Base-by-base conservation (phyloP, 2,329 filamentous ascomycete genomes). In the Fusarium chaquense region DNA sequence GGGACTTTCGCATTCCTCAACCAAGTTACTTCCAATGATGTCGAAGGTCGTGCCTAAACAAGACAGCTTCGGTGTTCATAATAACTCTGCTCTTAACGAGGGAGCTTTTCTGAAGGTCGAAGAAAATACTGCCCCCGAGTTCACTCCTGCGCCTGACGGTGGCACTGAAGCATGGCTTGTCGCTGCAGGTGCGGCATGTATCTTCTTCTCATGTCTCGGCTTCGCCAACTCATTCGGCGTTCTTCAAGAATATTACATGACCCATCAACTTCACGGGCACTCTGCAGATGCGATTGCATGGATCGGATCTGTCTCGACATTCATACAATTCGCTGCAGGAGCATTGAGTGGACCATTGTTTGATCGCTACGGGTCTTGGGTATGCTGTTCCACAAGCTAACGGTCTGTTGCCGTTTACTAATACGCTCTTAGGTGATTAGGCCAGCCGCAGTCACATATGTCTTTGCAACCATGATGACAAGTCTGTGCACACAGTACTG, bases 161-260 rank as follows among this genome's bases (percentile, higher is more conserved):
- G 78, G 81, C 30, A 13, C 79, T 26, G 49, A 75, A 65, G 81
- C 81, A 6, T 84, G 82, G 82, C 74, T 83, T 1, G 81, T 80
- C 5, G 81, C 80, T 0, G 62, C 73, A 9, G 82, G 80, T 6
- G 75, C 75, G 3, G 77, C 70, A 1, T 76, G 65, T 22, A 72
- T 78, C 26, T 78, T 82, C 58, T 83, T 84, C 70, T 78, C 74
- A 5, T 76, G 72, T 15, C 70, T 84, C 0, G 83, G 82, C 16
- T 82, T 81, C 61, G 64, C 77, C 51, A 84, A 84, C 70, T 81
- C 80, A 0, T 84, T 83, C 44, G 83, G 84, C 18, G 75, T 81
- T 6, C 83, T 85, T 53, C 79, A 81, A 56, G 78, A 81, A 2
- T 84, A 82, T 70, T 84, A 84, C 72, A 67, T 80, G 51, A 58